Base-by-base conservation (phyloP, 306 rosid species). In the Cucumis melo region DNA sequence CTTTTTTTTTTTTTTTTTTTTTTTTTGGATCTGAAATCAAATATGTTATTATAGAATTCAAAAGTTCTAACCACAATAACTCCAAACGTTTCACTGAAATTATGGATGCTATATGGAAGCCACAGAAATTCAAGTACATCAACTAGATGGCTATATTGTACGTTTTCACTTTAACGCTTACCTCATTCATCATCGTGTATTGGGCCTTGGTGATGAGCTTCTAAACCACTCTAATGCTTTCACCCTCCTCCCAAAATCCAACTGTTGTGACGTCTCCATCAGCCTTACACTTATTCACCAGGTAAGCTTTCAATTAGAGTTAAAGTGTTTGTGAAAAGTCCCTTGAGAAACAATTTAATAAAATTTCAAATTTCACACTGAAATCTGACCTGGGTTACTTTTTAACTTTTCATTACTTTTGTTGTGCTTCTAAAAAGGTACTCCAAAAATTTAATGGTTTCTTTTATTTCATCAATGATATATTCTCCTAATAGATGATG, bases 41-140 rank as follows among this genome's bases (percentile, higher is more conserved):
- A 44, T 10, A 0, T n/a, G 11, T 44, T 11, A 44, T 44, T 10
- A 14, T 44, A 44, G 11, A 10, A 5, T 44, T 44, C 11, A 44
- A 44, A 44, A 9, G 4, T 9, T 39, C 44, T 10, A 44, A 44
- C 14, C 14, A 2, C 14, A 5, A 1, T 9, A 44, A 10, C 50
- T 14, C 50, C 15, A 44, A 44, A 44, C 11, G 50, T 44, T 82
- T 53, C 96, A 95, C 98, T 66, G 99, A 95, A 82, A 92, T 92
- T 36, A 95, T 95, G 99, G 98, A 95, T 19, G 99, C 99, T 58
- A 95, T 95, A 98, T 95, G 99, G 99, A 95, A 92, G 89, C 99
- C 99, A 10, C 92, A n/a, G n/a, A n/a, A n/a, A n/a, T n/a, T n/a
- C n/a, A n/a, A n/a, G n/a, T n/a, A n/a, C n/a, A n/a, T n/a, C 39